Base-by-base conservation (phyloP, 2,329 filamentous ascomycete genomes). In the Xylariaceae sp. region DNA sequence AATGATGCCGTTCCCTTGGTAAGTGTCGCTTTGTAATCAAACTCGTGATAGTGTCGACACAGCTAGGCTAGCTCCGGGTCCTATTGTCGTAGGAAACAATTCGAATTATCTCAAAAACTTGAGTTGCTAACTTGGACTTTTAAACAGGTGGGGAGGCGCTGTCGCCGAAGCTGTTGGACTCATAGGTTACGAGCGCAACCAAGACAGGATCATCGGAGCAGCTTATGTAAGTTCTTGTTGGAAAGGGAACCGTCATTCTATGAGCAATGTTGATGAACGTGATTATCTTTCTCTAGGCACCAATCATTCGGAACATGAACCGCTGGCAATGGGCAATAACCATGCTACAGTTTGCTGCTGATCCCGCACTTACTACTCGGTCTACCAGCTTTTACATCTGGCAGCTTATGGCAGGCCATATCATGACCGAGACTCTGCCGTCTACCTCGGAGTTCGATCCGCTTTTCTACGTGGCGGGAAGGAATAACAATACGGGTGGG, bases 141-240 rank as follows among this genome's bases (percentile, higher is more conserved):
- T 20, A 1, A 10, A 19, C 32, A 67, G 65, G 65, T 83, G 81
- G 84, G 81, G 83, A 48, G 85, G 84, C 21, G 76, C 81, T 7
- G 82, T 89, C 2, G 81, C 80, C 14, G 87, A 89, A 67, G 86
- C 84, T 20, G 77, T 89, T n/a, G 86, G 81, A 52, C 75, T 89
- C 16, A 77, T 89, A 59, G 83, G 85, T 18, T 82, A 83, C 26
- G 87, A 89, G 76, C 78, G 86, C 53, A 89, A 89, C 70, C 77
- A 79, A 2, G 83, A 87, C 62, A 77, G 79, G 19, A 78, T 87
- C 44, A 77, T 79, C 2, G 82, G 81, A 6, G 78, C 80, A 0
- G 75, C 78, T 50, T 84, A 82, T 59, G 77, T 73, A 57, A 40
- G 65, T 60, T 43, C 10, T 20, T 20, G 21, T 7, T 49, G 1